Evolutionary conservation across 2,329 filamentous ascomycete species (phyloP), one percentile per base, ranked within the genome.

Genomic region (Aciculosporium take): DNA sequence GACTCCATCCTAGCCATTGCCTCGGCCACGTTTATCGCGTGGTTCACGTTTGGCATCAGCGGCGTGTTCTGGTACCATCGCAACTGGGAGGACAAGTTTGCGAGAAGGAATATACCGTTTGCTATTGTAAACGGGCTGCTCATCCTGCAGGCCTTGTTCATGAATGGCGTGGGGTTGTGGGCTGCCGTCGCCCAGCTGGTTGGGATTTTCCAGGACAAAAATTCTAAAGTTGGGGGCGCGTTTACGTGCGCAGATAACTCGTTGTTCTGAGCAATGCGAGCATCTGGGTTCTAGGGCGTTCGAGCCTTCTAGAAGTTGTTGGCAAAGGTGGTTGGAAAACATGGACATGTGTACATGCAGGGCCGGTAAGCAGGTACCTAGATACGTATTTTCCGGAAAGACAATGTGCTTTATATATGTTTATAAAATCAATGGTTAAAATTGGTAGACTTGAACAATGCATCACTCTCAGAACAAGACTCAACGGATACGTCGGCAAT

Each of bases 1-100:
- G 55, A 61, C 49, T 61, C 57, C 8, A 61, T 62, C 49, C 43
- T 62, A 30, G 53, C 56, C 24, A 59, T 62, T 32, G 54, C 59
- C 20, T 58, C 56, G 4, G 58, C 59, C 12, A 58, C 56, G 23
- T 56, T 57, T 45, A 59, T 62, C 30, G 54, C 59, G 21, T 58
- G 55, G 4, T 58, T 58, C 12, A 58, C 56, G 23, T 61, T 61
- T 48, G 58, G 59, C 40, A 52, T 61, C 50, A 54, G 52, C 39
- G 56, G 49, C 45, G 48, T 61, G 33, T 57, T 58, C 44, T 61
- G 57, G 59, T 55, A 60, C 49, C 55, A 57, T 49, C 52, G 58
- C 44, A 60, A 61, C 53, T 57, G 56, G 57, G 48, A 54, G 37
- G 44, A 51, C 32, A 51, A 53, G 21, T 41, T 41, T 15, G 23